A percentile compares a stretch with the other conserved stretches of the same genome.
Evolutionary conservation across 305 asterid genomes (phyloP).

Genomic region (Fraxinus angustifolia): DNA sequence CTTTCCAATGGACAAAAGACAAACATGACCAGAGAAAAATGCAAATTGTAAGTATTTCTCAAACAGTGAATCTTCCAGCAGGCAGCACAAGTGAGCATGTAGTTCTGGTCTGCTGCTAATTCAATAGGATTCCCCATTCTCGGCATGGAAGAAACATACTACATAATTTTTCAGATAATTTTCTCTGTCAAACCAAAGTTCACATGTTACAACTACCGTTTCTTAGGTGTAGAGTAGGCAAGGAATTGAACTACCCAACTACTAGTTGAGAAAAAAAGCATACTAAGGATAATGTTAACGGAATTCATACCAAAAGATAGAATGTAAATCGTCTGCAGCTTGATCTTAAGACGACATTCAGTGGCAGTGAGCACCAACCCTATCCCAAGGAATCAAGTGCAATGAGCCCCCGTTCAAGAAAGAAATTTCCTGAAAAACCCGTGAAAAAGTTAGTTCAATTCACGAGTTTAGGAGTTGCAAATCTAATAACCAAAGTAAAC

Average conservation of each 20-base stretch:
- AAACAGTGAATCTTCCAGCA: background rate
- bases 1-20: background rate
- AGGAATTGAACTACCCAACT: background rate
- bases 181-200: slow-evolving; percentile 15
- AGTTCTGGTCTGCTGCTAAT: background rate
- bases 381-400: slow-evolving; percentile 83
- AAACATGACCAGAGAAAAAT: background rate
- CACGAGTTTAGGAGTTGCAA: slow-evolving; percentile 8
- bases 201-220: background rate
- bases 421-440: slow-evolving; percentile 65
- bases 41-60: background rate
- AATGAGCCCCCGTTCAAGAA: slow-evolving; percentile 88
- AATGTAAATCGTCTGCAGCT: slow-evolving; percentile 12
- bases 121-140: background rate
- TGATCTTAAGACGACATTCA: slow-evolving; percentile 19
- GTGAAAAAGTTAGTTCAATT: slow-evolving; percentile 4
- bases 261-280: background rate
- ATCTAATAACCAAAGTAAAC: background rate
- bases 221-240: background rate
- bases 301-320: slow-evolving; percentile 21
- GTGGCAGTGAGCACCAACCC: slow-evolving; percentile 60
- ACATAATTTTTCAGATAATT: background rate
- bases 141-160: background rate
- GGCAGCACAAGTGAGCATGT: background rate
- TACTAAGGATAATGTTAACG: slow-evolving; percentile 5